Conservation (phyloP, 306 rosid genomes). For the Prunus mira region DNA sequence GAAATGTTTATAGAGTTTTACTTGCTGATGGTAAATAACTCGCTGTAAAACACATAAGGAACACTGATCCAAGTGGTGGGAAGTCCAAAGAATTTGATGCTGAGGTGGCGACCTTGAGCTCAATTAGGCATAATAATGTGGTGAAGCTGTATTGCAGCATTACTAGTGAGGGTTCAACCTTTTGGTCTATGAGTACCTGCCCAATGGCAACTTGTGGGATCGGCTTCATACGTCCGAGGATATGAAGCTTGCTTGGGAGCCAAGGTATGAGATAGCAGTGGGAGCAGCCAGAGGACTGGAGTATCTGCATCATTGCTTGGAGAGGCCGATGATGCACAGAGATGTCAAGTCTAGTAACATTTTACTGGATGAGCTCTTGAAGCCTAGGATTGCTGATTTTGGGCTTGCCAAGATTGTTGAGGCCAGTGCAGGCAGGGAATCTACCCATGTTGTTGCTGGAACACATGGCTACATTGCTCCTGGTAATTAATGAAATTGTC, state of each 20-base stretch:
- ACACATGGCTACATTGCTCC: constrained; percentile 96
- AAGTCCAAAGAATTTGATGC: constrained; percentile 70
- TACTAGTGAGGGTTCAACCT: constrained; percentile 83
- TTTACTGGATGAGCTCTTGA: constrained; percentile 75
- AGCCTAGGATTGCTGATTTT: constrained; percentile 88
- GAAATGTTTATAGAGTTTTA: constrained; percentile 70
- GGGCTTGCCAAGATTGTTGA: constrained; percentile 83
- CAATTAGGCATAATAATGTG: constrained; percentile 87
- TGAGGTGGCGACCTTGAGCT: constrained; percentile 76
- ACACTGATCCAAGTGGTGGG: constrained; percentile 26
- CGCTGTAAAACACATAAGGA: constrained; percentile 93
- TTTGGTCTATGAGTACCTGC: constrained; percentile 86
- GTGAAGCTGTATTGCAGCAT: constrained; percentile 91
- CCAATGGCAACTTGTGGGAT: constrained; percentile 95
- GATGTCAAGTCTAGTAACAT: constrained; percentile 92
- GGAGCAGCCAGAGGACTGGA: constrained; percentile 91
- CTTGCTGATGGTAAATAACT: constrained; percentile 66
- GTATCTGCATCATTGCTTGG: constrained; percentile 81
- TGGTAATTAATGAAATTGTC: constrained; percentile 41
- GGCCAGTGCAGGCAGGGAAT: constrained; percentile 41
- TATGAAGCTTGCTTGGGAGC: constrained; percentile 86
- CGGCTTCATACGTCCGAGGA: constrained; percentile 56
- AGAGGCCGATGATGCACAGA: constrained; percentile 75
- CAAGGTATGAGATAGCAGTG: constrained; percentile 68
- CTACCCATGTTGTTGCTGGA: constrained; percentile 81